Base-by-base conservation (phyloP, 1,284 basidiomycete genomes). In the Malassezia sympodialis region DNA sequence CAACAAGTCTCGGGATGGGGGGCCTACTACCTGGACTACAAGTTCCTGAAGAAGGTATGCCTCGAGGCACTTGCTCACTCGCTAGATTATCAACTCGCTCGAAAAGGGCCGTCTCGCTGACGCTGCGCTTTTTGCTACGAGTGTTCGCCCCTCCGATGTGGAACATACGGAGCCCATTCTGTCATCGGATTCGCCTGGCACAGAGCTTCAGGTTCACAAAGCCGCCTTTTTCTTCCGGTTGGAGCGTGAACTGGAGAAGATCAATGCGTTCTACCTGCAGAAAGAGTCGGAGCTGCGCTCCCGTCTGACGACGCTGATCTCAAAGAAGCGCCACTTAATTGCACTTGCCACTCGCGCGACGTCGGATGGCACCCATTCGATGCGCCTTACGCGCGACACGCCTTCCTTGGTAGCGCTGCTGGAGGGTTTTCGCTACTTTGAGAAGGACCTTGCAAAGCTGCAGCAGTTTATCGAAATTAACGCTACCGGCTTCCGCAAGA, bases 201-300 rank as follows among this genome's bases (percentile, higher is more conserved):
- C 69, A 28, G 72, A 74, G 53, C 65, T 74, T 11, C 67, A 68
- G 49, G 88, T 90, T 15, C 90, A 96, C 79, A 90, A 93, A 71
- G 88, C 93, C 19, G 89, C 90, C 1, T 99, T 96, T 81, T 98
- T 99, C 80, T 98, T 96, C 82, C 96, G 93, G 73, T 82, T 99
- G 1, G 93, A 96, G 76, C 82, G 94, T 30, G 94, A 99, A 76
- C 79, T 98, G 19, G 94, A 98, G 78, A 99, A 98, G 91, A 96
- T 99, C 79, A 98, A 99, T 77, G 83, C 85, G n/a, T 98, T 99
- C 75, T 99, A 99, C 77, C 82, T 98, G 46, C 88, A 93, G 77
- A 96, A 94, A 76, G 94, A 99, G 76, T 87, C 90, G 11, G 90
- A 96, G 67, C 82, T 98, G 49, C 90, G 89, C 43, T 60, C 73